Evolutionary conservation across 2,329 filamentous ascomycete genomes (phyloP), one percentile per base, ranked within the genome.

Genomic region (Cryphonectria radicalis): DNA sequence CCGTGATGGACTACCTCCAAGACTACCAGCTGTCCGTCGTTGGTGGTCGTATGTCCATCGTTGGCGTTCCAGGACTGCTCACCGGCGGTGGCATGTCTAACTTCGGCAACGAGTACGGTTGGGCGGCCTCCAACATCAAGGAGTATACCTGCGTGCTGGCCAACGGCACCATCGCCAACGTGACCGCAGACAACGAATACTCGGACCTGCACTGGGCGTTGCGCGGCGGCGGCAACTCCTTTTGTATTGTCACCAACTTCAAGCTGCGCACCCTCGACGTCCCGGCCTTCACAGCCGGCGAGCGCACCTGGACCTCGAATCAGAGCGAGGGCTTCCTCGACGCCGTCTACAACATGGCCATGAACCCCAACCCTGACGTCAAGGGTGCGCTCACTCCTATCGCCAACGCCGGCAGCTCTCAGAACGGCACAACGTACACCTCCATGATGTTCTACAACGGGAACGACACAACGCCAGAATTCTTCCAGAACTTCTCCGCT

Each of bases 71-170:
- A 3, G 77, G 77, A 7, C 72, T 80, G 42, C 69, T 77, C 53
- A 72, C 78, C 0, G 77, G 77, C 59, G 81, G 81, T 67, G 79
- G 78, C 0, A 74, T 80, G 13, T 80, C 78, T 2, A 81, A 79
- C 73, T 79, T 69, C n/a, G 67, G 70, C 53, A 69, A 69, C 13
- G 63, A 69, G 28, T 50, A 28, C 4, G 42, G 40, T 35, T 64
- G 46, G 19, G 55, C 63, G 13, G 17, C 59, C 32, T 13, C 19
- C 13, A 43, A 63, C 40, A 37, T 69, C 4, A 13, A 35, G 17
- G 59, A 28, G 13, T 50, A 32, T 28, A 62, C 50, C 50, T 68
- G 43, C 37, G 78, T 78, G 2, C 77, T 79, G 19, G 77, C 74
- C 7, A 62, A 76, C 60, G 77, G 77, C 22, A 72, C 70, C 10